Conservation (phyloP, 2,329 filamentous ascomycete genomes). For the Arthroderma sp. region DNA sequence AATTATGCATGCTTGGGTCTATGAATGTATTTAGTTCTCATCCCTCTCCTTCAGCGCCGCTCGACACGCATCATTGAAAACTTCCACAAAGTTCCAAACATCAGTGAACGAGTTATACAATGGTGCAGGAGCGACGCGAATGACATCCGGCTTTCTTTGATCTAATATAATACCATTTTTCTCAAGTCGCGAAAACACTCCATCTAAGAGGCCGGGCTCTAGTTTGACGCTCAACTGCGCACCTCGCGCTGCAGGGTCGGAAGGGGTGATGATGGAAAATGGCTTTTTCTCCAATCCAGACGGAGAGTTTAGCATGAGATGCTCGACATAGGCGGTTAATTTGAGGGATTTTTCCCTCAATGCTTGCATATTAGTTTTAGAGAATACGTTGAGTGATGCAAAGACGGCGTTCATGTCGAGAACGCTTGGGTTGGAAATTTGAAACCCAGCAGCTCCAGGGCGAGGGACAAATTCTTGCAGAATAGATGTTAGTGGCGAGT, state of each 20-base stretch:
- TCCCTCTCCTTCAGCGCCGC: slow-evolving; percentile 9
- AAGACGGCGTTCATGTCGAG: slow-evolving; percentile 64
- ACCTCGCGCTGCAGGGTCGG: slow-evolving; percentile 53
- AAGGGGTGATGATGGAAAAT: slow-evolving; percentile 56
- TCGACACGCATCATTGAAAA: slow-evolving; percentile 39
- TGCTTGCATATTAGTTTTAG: slow-evolving; percentile 53
- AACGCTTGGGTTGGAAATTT: slow-evolving; percentile 72
- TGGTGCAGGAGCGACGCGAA: slow-evolving; percentile 70
- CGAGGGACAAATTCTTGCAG: slow-evolving; percentile 54
- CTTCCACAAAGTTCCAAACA: slow-evolving; percentile 46
- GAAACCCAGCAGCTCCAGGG: slow-evolving; percentile 64
- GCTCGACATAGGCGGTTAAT: slow-evolving; percentile 64
- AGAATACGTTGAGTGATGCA: slow-evolving; percentile 61
- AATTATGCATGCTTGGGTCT: neutral
- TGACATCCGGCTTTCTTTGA: slow-evolving; percentile 72
- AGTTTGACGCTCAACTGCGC: slow-evolving; percentile 68
- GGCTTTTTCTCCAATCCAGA: slow-evolving; percentile 22
- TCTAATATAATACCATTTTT: slow-evolving; percentile 62
- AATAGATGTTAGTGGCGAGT: neutral
- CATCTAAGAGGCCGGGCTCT: slow-evolving; percentile 55
- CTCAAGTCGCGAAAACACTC: slow-evolving; percentile 50
- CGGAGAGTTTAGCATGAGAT: slow-evolving; percentile 38
- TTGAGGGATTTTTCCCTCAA: slow-evolving; percentile 58
- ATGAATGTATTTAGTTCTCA: neutral
- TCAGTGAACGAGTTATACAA: slow-evolving; percentile 73